Base-by-base conservation (phyloP, 208 protist genomes). In the Leptomonas pyrrhocoris region DNA sequence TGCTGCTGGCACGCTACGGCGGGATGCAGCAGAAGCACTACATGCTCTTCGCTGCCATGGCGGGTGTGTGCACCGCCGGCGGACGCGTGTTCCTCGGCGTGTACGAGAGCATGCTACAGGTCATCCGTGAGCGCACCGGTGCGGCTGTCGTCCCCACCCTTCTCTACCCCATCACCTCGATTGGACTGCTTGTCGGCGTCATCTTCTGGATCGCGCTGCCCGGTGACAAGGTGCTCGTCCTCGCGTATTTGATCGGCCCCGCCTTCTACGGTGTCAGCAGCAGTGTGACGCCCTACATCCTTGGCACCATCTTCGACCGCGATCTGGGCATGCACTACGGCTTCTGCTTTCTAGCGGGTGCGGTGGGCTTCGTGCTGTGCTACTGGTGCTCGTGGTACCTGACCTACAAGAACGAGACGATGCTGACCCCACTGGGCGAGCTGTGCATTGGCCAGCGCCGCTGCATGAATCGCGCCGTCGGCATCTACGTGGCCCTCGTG, bases 271-370 rank as follows among this genome's bases (percentile, higher is more conserved):
- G 83, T 18, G 61, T 79, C 23, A 82, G 75, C 73, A 88, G 63
- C 18, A 80, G 71, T 23, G 58, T 84, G 31, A 88, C 83, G 15
- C 63, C 72, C 19, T 88, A 88, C 68, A 59, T 88, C 16, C 54
- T 88, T 27, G 73, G 70, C 46, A 78, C 77, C 51, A 80, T 85
- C 60, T 88, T 83, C 56, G 80, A 85, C 51, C 67, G 67, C 1
- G 79, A 88, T 43, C 73, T 88, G 23, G 83, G 83, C 28, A 88
- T 82, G 83, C 83, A 88, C 49, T 88, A 88, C 63, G 68, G 83
- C 31, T 88, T 88, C 63, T 84, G 70, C 48, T 83, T 77, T 51
- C 45, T 85, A 0, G 79, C 75, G 23, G 64, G 57, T 1, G 65
- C 75, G 1, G 48, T 88, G 2, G 83, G 83, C 11, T 78, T 84